Conservation (phyloP, 1,284 basidiomycete genomes). For the Pseudozyma pruni region DNA sequence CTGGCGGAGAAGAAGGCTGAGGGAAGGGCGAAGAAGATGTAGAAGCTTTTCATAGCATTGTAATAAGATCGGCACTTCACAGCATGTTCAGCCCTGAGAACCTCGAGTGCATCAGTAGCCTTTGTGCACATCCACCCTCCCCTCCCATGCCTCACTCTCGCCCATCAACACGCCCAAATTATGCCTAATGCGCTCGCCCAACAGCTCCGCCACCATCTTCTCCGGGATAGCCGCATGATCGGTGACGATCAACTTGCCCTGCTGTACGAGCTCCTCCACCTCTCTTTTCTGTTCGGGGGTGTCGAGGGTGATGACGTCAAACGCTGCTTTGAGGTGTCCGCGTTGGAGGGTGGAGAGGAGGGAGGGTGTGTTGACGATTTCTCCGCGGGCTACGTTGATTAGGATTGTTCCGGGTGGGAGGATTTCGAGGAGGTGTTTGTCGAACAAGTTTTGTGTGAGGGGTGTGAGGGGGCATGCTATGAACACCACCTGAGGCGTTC, state of each 20-base stretch:
- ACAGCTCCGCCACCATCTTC: background rate
- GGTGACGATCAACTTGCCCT: slow-evolving; percentile 26
- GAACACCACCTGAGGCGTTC: slow-evolving; percentile 26
- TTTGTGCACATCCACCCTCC: background rate
- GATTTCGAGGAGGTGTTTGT: background rate
- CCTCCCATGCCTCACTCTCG: too few species aligned
- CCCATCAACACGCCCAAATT: slow-evolving; percentile 12
- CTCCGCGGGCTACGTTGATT: slow-evolving; percentile 67
- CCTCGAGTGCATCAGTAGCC: slow-evolving; percentile 15
- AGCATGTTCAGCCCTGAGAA: too few species aligned
- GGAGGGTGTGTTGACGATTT: slow-evolving; percentile 82
- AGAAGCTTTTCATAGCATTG: background rate
- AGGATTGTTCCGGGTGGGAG: slow-evolving; percentile 11
- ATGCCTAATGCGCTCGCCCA: slow-evolving; percentile 9
- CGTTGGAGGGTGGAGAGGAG: slow-evolving; percentile 80
- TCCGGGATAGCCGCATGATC: slow-evolving; percentile 34
- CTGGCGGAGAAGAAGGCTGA: background rate
- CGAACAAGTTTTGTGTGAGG: slow-evolving; percentile 20
- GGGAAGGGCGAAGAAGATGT: background rate
- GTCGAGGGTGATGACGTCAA: slow-evolving; percentile 89
- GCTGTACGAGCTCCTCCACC: background rate
- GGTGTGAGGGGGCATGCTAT: slow-evolving; percentile 47
- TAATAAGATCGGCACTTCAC: background rate
- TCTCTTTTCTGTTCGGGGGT: slow-evolving; percentile 59
- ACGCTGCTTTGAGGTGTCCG: slow-evolving; percentile 83